Base-by-base conservation (phyloP, 257 asterid species). In the Solanum gandarillasii region DNA sequence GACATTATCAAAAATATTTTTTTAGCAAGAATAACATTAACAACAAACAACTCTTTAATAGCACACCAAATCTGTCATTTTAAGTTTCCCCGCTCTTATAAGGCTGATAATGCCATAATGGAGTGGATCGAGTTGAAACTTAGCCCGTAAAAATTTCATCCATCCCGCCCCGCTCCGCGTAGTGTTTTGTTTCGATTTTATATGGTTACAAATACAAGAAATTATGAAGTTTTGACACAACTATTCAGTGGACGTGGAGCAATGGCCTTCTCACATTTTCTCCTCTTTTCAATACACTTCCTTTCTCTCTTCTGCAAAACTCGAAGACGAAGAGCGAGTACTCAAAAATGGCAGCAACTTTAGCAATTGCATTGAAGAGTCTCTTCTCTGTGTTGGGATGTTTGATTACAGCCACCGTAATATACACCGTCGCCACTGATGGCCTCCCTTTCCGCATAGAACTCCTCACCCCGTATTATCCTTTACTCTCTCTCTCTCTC, bases 381-480 rank as follows among this genome's bases (percentile, higher is more conserved):
- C 89, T 90, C 65, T 96, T 96, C 92, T 13, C 83, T 81, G 91
- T 91, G 84, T 82, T 95, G 90, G 96, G 98, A 6, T 94, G 95
- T 79, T 68, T 86, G 21, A 86, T 87, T 25, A n/a, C 97, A 9
- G 97, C 96, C 73, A 70, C 91, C 13, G 85, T 95, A 9, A 88
- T 93, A 48, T 95, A 92, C 93, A 94, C 98, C 18, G 6, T 90
- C 87, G 91, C 62, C 87, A 92, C 94, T 41, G 98, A 95, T 86
- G 98, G 99, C 78, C 92, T 88, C 36, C 98, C 98, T 85, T 94
- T 94, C 88, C 98, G 34, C 34, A 94, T 58, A 91, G 91, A 95
- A 85, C 95, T 95, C 78, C 94, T 94, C 31, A 94, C 98, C 7
- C 97, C 98, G 98, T 96, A 88, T 35, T 91, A 13, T 85, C 7